Conservation (phyloP, 2,329 filamentous ascomycete genomes). For the Sporothrix dimorphospora region DNA sequence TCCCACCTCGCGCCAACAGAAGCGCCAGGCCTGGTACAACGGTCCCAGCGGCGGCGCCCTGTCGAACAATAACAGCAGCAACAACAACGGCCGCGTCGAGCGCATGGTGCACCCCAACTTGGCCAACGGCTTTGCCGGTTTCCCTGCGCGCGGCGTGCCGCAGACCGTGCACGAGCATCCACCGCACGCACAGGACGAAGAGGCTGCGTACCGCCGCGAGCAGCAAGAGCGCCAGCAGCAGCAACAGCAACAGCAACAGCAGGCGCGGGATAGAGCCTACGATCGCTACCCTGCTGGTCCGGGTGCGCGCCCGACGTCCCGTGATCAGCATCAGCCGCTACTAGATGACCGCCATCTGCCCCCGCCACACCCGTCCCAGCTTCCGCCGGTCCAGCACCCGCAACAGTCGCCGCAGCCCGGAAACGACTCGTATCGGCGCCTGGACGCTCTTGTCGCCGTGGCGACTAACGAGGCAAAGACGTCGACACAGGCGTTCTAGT, state of each 20-base stretch:
- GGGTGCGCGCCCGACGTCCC: too few relatives aligned
- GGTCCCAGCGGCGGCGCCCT: slow-evolving; percentile 42
- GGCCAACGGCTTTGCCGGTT: slow-evolving; percentile 34
- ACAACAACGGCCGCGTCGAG: slow-evolving; percentile 50
- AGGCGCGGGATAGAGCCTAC: neutral
- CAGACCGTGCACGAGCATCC: slow-evolving; percentile 33
- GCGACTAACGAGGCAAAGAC: slow-evolving; percentile 33
- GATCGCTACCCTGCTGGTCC: neutral
- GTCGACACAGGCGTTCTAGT: slow-evolving; percentile 33
- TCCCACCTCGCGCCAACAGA: slow-evolving; percentile 59
- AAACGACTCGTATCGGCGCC: slow-evolving; percentile 24
- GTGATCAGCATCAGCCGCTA: too few relatives aligned
- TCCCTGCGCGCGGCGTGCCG: slow-evolving; percentile 32
- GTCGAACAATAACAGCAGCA: slow-evolving; percentile 36
- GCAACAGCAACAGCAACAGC: too few relatives aligned
- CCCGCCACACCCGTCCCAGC: neutral
- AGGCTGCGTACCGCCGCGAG: slow-evolving; percentile 13
- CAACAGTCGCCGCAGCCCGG: slow-evolving; percentile 20
- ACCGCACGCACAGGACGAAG: slow-evolving; percentile 5
- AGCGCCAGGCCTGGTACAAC: slow-evolving; percentile 75
- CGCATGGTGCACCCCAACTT: slow-evolving; percentile 61
- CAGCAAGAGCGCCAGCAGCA: neutral
- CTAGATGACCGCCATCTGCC: neutral
- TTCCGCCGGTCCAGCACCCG: neutral
- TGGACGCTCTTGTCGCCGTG: slow-evolving; percentile 35